phyloP scores from a whole-genome alignment of 108 stramenopile genomes.

The Skeletonema costatum region DNA sequence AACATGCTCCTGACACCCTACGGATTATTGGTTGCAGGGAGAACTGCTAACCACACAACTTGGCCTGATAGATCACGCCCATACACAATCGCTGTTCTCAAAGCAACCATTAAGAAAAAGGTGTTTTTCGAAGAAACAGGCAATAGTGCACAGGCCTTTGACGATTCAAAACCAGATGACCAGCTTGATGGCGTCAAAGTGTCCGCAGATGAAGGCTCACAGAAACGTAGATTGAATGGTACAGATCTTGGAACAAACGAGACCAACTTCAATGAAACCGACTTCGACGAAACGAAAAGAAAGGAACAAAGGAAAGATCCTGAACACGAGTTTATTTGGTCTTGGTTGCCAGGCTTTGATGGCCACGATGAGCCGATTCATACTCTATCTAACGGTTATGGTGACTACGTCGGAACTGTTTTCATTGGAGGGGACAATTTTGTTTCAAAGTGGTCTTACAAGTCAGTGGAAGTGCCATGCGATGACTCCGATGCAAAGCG shows the following conservation, averaged over 20 bases:
- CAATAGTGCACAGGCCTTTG: not conserved
- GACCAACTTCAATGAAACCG: not conserved
- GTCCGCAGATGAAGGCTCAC: not conserved
- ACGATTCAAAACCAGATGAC: conserved; percentile 20
- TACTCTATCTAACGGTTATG: conserved; percentile 87
- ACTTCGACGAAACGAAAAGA: conserved; percentile 16
- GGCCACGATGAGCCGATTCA: conserved; percentile 91
- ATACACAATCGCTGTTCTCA: conserved; percentile 85
- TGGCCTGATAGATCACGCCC: conserved; percentile 76
- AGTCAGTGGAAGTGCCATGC: conserved; percentile 51
- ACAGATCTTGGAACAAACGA: not conserved
- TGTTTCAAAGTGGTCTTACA: conserved; percentile 82
- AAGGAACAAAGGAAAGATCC: conserved; percentile 34
- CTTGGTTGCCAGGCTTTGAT: conserved; percentile 94
- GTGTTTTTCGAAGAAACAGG: conserved; percentile 16
- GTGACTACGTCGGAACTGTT: conserved; percentile 72
- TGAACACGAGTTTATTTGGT: conserved; percentile 87
- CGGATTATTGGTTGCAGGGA: conserved; percentile 88
- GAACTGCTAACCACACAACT: conserved; percentile 63
- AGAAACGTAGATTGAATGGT: conserved; percentile 4
- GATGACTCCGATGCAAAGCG: conserved; percentile 33
- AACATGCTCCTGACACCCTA: conserved; percentile 89
- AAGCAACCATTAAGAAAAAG: conserved; percentile 71
- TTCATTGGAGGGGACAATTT: conserved; percentile 94
- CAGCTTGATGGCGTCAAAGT: conserved; percentile 7